Evolutionary conservation across 2,329 filamentous ascomycete species (phyloP), one percentile per base, ranked within the genome.

Genomic region (Chrysoporthe austroafricana): DNA sequence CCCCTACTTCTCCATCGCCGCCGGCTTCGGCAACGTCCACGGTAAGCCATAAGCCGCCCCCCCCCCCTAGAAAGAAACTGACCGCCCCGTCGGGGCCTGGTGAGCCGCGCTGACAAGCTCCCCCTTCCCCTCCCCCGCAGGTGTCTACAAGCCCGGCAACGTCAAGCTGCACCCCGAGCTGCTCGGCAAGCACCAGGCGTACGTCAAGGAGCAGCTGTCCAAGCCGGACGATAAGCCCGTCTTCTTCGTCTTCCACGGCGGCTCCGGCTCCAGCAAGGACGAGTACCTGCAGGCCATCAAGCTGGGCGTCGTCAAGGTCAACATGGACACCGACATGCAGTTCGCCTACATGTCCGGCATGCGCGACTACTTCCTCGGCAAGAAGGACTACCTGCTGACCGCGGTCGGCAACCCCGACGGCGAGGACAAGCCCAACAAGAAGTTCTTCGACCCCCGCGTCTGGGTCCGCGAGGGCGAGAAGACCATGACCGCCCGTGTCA

Each of bases 161-260:
- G 96, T 98, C 83, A 93, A 93, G 84, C 91, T 99, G 72, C 94
- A 97, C 85, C 96, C 96, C 68, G 93, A 97, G 84, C 90, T 99
- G 63, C 92, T 99, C 76, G 88, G 88, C 82, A 97, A 98, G 91
- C 96, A 99, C 89, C 96, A 99, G 86, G 86, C 86, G 72, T 93
- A 91, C 82, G 93, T 97, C 81, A 89, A 93, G 82, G 89, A 95
- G 82, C 88, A 96, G 85, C 88, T 90, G 72, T 81, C 82, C 73
- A 83, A 87, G 76, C 84, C 86, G 75, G 88, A 92, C 73, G 87
- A 92, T 78, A 97, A 97, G 91, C 96, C 96, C 74, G 92, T 98
- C 78, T 98, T 94, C 90, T 93, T 99, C 77, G 96, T 99, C 81
- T 99, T 99, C 91, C 96, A 99, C 88, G 96, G 96, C 77, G 96